Percentiles rank a stretch among this genome's conserved stretches.
These are phyloP conservation scores for Populus simonii DNA, from an alignment of 345 rosid species.

Conservation along the genomic window DNA sequence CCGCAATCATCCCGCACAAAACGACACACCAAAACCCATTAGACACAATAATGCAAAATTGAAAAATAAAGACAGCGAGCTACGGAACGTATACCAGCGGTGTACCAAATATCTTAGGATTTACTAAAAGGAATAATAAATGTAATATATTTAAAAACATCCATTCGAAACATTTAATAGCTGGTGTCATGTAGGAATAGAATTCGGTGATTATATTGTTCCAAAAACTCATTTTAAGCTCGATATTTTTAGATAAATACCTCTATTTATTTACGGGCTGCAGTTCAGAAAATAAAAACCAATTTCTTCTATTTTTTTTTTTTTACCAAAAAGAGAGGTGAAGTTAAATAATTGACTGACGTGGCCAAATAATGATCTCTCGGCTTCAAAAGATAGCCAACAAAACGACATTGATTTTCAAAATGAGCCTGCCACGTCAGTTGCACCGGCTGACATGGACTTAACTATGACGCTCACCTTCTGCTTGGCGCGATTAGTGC, in stretches of 20 bases:
- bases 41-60: background rate
- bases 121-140: too few species aligned
- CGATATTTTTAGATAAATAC: background rate
- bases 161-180: background rate
- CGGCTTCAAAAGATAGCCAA: background rate
- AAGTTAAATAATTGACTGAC: conserved; percentile 11
- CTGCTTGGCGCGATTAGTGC: conserved; percentile 82
- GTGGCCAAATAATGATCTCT: conserved; percentile 32
- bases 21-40: conserved; percentile 26
- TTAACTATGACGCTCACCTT: conserved; percentile 38
- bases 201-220: too few species aligned
- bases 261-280: background rate
- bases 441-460: background rate
- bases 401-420: conserved; percentile 7
- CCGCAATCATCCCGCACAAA: conserved; percentile 24
- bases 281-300: background rate
- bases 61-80: too few species aligned
- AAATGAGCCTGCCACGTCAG: conserved; percentile 26
- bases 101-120: too few species aligned
- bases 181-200: too few species aligned
- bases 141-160: too few species aligned
- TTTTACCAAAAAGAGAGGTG: too few species aligned
- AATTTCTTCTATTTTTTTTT: background rate
- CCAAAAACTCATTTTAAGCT: background rate
- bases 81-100: too few species aligned